Conservation (phyloP, 441 rosid species). For the Croton laevigatus region DNA sequence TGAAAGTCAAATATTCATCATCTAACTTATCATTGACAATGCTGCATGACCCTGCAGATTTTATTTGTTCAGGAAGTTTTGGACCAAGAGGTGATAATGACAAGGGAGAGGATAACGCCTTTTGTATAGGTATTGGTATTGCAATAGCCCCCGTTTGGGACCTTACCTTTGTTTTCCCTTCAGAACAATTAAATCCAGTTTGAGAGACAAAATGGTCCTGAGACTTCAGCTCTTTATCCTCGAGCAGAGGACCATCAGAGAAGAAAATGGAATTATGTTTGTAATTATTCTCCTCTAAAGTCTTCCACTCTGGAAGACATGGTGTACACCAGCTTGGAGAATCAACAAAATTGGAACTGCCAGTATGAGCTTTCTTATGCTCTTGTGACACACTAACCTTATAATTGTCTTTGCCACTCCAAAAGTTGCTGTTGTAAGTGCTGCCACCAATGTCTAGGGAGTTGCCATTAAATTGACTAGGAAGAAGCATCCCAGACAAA, state of each 20-base stretch:
- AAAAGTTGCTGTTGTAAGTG: slow-evolving; percentile 23
- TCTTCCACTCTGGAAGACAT: slow-evolving; percentile 29
- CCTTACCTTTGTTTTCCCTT: slow-evolving; percentile 27
- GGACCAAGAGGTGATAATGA: slow-evolving; percentile 62
- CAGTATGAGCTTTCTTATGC: slow-evolving; percentile 50
- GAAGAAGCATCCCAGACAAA: slow-evolving; percentile 42
- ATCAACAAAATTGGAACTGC: slow-evolving; percentile 27
- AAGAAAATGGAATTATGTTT: slow-evolving; percentile 23
- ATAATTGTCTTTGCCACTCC: slow-evolving; percentile 15
- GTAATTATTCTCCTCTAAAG: slow-evolving; percentile 22
- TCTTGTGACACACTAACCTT: slow-evolving; percentile 34
- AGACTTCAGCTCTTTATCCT: slow-evolving; percentile 25
- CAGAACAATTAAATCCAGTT: slow-evolving; percentile 19
- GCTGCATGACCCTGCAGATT: slow-evolving; percentile 22
- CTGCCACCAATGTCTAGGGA: slow-evolving; percentile 34
- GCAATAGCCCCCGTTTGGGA: slow-evolving; percentile 34
- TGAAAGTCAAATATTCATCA: slow-evolving; percentile 35
- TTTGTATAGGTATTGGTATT: slow-evolving; percentile 41
- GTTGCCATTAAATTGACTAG: slow-evolving; percentile 37
- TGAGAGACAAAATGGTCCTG: slow-evolving; percentile 19
- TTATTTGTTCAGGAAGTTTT: slow-evolving; percentile 34
- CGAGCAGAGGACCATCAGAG: slow-evolving; percentile 33
- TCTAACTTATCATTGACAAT: slow-evolving; percentile 26
- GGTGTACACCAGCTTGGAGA: slow-evolving; percentile 27
- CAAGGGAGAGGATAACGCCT: slow-evolving; percentile 30